These are phyloP conservation scores for Oidiodendron maius DNA, from an alignment of 495 filamentous ascomycete species.

Conservation along the genomic window DNA sequence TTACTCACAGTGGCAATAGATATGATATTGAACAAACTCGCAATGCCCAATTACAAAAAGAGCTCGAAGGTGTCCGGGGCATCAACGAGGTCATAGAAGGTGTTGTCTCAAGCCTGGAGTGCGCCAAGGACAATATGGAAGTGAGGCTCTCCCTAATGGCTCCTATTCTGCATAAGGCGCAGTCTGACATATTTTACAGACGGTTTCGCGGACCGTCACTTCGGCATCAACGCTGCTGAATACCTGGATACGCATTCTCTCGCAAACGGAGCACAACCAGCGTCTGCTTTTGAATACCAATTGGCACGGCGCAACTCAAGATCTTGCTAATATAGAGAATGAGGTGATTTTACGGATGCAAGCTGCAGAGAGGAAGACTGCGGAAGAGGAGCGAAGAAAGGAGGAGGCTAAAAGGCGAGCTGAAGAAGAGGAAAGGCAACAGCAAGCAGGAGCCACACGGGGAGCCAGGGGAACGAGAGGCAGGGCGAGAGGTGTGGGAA, in stretches of 20 bases:
- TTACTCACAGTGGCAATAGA: slow-evolving; percentile 37
- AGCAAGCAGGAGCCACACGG: slow-evolving; percentile 33
- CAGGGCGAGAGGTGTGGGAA: slow-evolving; percentile 37
- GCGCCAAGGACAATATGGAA: slow-evolving; percentile 86
- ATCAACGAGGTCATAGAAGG: slow-evolving; percentile 86
- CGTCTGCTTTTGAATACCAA: slow-evolving; percentile 79
- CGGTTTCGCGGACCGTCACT: slow-evolving; percentile 76
- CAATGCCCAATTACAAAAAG: slow-evolving; percentile 65
- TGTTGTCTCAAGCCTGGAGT: slow-evolving; percentile 71
- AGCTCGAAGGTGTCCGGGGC: slow-evolving; percentile 74
- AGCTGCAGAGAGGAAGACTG: slow-evolving; percentile 66
- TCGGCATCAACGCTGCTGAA: slow-evolving; percentile 91
- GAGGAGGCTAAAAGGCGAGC: slow-evolving; percentile 63
- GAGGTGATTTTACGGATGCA: slow-evolving; percentile 65
- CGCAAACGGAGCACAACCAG: slow-evolving; percentile 95
- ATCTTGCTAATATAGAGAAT: slow-evolving; percentile 75
- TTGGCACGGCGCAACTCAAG: slow-evolving; percentile 85
- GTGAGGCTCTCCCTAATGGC: slow-evolving; percentile 36
- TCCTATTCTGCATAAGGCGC: not conserved
- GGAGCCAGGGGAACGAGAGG: slow-evolving; percentile 33
- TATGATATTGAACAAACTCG: slow-evolving; percentile 65
- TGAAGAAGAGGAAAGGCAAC: slow-evolving; percentile 65
- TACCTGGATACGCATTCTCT: slow-evolving; percentile 92
- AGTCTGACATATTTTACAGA: slow-evolving; percentile 38
- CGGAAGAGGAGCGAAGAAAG: slow-evolving; percentile 66